Evolutionary conservation across 2,329 filamentous ascomycete species (phyloP), one percentile per base, ranked within the genome.

Genomic region (Aureobasidium sp.): DNA sequence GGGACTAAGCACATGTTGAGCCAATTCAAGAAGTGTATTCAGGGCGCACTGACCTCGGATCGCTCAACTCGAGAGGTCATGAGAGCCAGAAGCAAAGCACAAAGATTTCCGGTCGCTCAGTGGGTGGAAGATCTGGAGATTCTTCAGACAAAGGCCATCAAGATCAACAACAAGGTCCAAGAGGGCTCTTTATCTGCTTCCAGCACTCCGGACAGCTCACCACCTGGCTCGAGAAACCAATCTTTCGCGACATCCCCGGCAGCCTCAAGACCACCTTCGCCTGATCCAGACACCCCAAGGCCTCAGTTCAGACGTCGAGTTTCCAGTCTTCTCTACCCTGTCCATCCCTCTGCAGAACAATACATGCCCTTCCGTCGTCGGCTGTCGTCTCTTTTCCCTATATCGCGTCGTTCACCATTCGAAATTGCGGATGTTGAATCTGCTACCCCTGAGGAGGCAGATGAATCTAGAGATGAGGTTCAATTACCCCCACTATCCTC

Each of bases 121-220:
- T 88, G 85, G 85, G 78, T 86, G 55, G 82, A 86, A 67, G 83
- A 85, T 64, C 74, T 87, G 9, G 84, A 86, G 65, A 83, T 81
- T 44, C 77, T 88, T 17, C 85, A 88, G 68, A 75, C 75, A 9
- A 83, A 81, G 8, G 79, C 84, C 0, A 87, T 87, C 69, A 80
- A 81, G 52, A 77, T 85, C 20, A 79, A 82, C 68, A 73, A 78
- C 65, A 82, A 80, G 67, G 52, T 56, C 2, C 75, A 75, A 44
- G 69, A 70, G 65, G 70, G 70, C 1, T 65, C 68, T 22, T 70
- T 68, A 51, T 65, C 68, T 45, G 68, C 70, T 66, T 44, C 31
- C 22, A 69, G 68, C 44, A 62, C 70, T 7, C 68, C 70, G 20
- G 66, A 67, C 31, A 68, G 69, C 69, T 72, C 73, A 69, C 72